A percentile compares a stretch with the other conserved stretches of the same genome.
Evolutionary conservation across 2,329 filamentous ascomycete species (phyloP).

Genomic region (Fusarium lateritium): DNA sequence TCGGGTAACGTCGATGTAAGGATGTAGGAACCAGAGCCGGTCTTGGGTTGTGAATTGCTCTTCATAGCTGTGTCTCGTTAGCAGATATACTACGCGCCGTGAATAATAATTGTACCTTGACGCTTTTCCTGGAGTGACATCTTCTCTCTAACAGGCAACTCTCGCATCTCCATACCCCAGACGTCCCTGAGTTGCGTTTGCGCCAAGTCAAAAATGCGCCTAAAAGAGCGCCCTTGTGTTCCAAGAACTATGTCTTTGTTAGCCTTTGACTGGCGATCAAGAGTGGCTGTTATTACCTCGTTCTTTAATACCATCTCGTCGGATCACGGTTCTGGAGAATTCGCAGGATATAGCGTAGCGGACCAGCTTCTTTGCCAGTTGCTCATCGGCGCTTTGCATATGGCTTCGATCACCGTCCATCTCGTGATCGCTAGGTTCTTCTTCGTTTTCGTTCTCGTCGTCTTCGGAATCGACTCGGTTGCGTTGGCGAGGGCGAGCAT

Average conservation of each 20-base stretch:
- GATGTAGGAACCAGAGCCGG: slow-evolving; percentile 80
- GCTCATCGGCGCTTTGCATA: slow-evolving; percentile 62
- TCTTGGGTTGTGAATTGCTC: slow-evolving; percentile 66
- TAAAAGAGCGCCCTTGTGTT: slow-evolving; percentile 79
- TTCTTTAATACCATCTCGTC: slow-evolving; percentile 73
- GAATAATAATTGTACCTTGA: slow-evolving; percentile 68
- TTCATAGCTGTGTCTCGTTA: slow-evolving; percentile 55
- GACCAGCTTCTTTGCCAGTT: slow-evolving; percentile 76
- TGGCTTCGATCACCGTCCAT: slow-evolving; percentile 52
- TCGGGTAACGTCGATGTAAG: slow-evolving; percentile 80
- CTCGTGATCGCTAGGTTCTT: slow-evolving; percentile 57
- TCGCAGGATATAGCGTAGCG: slow-evolving; percentile 78
- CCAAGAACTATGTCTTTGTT: slow-evolving; percentile 74
- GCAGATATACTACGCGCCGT: neutral
- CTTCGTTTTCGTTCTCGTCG: slow-evolving; percentile 49
- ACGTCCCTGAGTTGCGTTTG: slow-evolving; percentile 78
- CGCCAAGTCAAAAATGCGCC: slow-evolving; percentile 80
- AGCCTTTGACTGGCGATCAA: neutral
- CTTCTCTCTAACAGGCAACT: slow-evolving; percentile 86
- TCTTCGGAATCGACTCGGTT: slow-evolving; percentile 51
- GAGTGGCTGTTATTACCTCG: slow-evolving; percentile 62
- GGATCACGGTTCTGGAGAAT: slow-evolving; percentile 72
- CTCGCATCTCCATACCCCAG: slow-evolving; percentile 95
- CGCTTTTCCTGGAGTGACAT: slow-evolving; percentile 83
- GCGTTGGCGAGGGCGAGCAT: slow-evolving; percentile 53